These are phyloP conservation scores for Colletotrichum eremochloae DNA, from an alignment of 2,329 filamentous ascomycete species.

Conservation along the genomic window DNA sequence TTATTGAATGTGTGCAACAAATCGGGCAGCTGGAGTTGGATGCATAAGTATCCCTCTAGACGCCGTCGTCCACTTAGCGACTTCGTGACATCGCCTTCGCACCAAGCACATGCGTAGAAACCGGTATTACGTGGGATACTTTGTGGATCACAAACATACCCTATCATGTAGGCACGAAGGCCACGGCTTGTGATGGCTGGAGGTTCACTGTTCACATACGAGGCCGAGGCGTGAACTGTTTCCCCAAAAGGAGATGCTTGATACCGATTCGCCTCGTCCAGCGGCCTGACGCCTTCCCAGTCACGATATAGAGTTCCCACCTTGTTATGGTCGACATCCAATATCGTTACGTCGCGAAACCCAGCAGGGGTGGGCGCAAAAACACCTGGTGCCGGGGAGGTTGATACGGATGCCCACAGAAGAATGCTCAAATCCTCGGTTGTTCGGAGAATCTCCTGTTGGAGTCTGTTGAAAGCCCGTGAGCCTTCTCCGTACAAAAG, in stretches of 20 bases:
- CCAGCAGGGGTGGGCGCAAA: conserved; percentile 1
- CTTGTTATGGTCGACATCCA: not conserved
- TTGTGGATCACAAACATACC: not conserved
- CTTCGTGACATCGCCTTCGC: rapidly evolving
- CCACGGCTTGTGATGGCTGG: conserved; percentile 15
- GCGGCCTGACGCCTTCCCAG: not conserved
- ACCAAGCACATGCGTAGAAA: not conserved
- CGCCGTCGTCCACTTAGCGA: too few relatives aligned
- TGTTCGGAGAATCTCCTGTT: conserved; percentile 35
- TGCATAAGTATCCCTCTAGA: not conserved
- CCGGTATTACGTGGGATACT: not conserved
- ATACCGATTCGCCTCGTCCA: not conserved
- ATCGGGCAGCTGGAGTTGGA: not conserved
- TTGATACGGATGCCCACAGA: conserved; percentile 5
- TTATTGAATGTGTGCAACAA: not conserved
- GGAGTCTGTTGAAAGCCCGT: conserved; percentile 30
- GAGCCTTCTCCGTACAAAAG: conserved; percentile 51
- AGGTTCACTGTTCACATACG: not conserved
- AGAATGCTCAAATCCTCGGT: conserved; percentile 30
- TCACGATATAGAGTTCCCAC: not conserved
- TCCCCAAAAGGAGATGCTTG: too few relatives aligned
- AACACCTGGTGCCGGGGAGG: not conserved
- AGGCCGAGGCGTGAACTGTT: too few relatives aligned
- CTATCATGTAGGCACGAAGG: not conserved
- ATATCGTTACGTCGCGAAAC: not conserved